phyloP scores from a whole-genome alignment of 306 rosid species.

The Pachyrhizus erosus region DNA sequence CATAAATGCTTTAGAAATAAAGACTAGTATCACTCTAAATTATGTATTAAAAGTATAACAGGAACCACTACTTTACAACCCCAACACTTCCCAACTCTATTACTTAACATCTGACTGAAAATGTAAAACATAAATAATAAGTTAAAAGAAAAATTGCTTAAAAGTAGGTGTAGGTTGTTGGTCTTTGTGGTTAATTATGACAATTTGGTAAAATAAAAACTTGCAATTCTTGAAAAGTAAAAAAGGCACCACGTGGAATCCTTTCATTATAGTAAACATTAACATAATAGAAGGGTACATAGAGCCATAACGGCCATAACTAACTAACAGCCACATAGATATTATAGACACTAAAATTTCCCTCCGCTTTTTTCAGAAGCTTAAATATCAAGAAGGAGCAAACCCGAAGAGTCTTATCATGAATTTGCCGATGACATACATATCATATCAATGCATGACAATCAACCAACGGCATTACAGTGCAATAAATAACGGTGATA shows the following conservation, averaged over 20 bases:
- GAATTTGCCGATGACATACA: background rate
- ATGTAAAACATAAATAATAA: background rate
- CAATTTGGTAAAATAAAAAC: background rate
- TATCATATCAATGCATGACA: background rate
- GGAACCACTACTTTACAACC: background rate
- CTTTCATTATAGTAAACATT: background rate
- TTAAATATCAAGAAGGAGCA: conserved; percentile 13
- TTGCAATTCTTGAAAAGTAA: background rate
- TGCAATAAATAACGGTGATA: background rate
- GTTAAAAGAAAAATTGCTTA: background rate
- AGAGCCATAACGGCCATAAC: background rate
- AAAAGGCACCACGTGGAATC: conserved; percentile 9
- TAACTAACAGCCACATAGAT: background rate
- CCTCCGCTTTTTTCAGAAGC: conserved; percentile 10
- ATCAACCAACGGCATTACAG: background rate
- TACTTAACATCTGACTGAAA: background rate
- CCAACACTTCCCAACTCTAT: background rate
- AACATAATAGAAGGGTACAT: background rate
- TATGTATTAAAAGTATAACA: conserved; percentile 7
- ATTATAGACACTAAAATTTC: background rate
- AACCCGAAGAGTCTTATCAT: background rate
- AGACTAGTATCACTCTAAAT: background rate
- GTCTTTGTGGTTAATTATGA: background rate
- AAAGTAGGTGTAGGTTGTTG: background rate
- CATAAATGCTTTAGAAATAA: background rate